Evolutionary conservation across 192 early-diverging fungal species (phyloP).

Genomic region (Spizellomyces sp.): DNA sequence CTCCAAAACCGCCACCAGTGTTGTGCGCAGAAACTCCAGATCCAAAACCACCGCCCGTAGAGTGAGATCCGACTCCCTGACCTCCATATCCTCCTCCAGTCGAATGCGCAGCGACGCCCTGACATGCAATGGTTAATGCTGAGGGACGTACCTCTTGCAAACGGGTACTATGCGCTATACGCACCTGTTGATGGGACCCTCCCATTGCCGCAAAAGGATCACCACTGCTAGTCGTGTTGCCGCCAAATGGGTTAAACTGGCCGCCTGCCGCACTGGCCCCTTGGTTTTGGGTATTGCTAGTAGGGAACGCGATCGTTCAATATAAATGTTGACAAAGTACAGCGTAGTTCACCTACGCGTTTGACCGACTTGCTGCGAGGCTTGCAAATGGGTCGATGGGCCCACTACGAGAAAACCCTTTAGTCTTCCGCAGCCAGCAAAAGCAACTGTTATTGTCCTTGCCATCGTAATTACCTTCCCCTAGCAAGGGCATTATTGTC

Average conservation of each 20-base stretch:
- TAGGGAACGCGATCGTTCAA: too few species aligned
- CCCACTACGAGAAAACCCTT: slow-evolving; percentile 3
- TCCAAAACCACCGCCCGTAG: slow-evolving; percentile 11
- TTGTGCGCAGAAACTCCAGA: slow-evolving; percentile 14
- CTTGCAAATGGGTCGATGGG: slow-evolving; percentile 41
- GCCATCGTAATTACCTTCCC: slow-evolving; percentile 13
- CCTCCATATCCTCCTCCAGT: too few species aligned
- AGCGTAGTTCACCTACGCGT: background rate
- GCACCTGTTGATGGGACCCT: background rate
- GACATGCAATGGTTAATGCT: too few species aligned
- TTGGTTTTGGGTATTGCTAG: too few species aligned
- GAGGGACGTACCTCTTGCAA: background rate
- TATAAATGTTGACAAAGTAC: too few species aligned
- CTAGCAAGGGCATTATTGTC: slow-evolving; percentile 19
- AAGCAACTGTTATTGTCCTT: too few species aligned
- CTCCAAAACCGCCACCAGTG: slow-evolving; percentile 16
- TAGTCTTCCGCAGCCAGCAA: too few species aligned
- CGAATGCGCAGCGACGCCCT: too few species aligned
- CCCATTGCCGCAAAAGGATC: slow-evolving; percentile 1
- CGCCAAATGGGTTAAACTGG: background rate
- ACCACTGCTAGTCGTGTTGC: background rate
- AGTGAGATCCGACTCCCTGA: background rate
- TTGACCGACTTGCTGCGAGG: slow-evolving; percentile 10
- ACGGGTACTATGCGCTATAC: background rate
- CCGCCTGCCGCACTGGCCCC: too few species aligned